Base-by-base conservation (phyloP, 192 early-diverging fungal species). In the Backusella morwellensis region DNA sequence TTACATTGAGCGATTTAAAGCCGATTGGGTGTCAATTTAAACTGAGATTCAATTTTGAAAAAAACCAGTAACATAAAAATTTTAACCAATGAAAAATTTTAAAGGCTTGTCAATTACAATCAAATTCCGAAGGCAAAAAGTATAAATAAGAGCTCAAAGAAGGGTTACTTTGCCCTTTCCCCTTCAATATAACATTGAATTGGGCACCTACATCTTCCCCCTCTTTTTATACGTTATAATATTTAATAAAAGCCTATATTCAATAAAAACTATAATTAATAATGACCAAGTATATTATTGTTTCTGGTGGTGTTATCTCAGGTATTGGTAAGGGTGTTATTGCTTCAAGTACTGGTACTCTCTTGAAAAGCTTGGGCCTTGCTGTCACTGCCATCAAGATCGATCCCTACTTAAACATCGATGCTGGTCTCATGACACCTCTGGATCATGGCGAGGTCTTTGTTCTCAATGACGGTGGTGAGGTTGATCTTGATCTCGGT, bases 321-420 rank as follows among this genome's bases (percentile, higher is more conserved):
- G 98, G 98, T 44, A 98, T 99, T 79, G 98, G 98, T 78, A 99
- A 99, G 86, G 98, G 98, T 59, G 95, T 99, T 68, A 99, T 99
- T 86, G 98, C 98, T 35, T 98, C 97, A 66, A 97, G 95, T 36
- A 97, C 97, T 6, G 98, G 98, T 69, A 90, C 97, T 52, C 86
- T 99, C 56, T 90, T 99, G 75, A 96, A 98, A 86, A 94, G 96
- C 3, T 86, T 93, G 50, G 98, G 97, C 26, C 89, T 98, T 73
- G 88, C 87, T 44, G 98, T 99, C 35, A 98, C 97, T 68, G 93
- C 97, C 73, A 98, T 99, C 89, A 99, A 99, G 84, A 99, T 99
- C 82, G 98, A 99, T 80, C 98, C 98, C 35, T 99, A 99, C 86
- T 89, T 99, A 70, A 99, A 98, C 90, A 98, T 99, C 78, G 98